A percentile compares a stretch with the other conserved stretches of the same genome.
These are phyloP conservation scores for Pichia manshurica DNA, from an alignment of 805 yeast species.

Conservation along the genomic window DNA sequence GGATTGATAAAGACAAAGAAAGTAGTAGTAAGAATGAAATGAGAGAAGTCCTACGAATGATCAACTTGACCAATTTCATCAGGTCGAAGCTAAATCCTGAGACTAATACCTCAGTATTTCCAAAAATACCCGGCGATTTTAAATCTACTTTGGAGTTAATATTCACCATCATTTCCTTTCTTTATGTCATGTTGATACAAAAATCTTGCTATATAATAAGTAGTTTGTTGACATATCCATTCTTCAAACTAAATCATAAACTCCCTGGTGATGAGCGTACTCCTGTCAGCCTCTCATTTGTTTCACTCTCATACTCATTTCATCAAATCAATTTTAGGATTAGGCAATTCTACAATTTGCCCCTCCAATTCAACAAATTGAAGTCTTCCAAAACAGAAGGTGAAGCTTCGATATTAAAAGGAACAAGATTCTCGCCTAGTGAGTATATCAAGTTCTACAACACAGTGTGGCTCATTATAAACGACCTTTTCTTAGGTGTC, in stretches of 20 bases:
- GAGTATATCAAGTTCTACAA: slow-evolving; percentile 78
- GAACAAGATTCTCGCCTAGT: slow-evolving; percentile 36
- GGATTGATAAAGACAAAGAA: slow-evolving; percentile 7
- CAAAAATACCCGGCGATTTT: not conserved
- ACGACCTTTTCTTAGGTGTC: slow-evolving; percentile 75
- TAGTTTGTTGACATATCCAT: slow-evolving; percentile 15
- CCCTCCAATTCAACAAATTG: slow-evolving; percentile 66
- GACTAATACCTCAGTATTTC: not conserved
- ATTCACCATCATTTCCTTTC: slow-evolving; percentile 2
- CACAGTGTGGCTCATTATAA: slow-evolving; percentile 78
- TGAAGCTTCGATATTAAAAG: slow-evolving; percentile 35
- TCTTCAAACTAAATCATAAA: slow-evolving; percentile 6
- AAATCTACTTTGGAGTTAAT: not conserved
- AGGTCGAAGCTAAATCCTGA: slow-evolving; percentile 18
- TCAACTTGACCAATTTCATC: slow-evolving; percentile 28
- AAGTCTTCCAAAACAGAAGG: slow-evolving; percentile 33
- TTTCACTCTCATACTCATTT: slow-evolving; percentile 35
- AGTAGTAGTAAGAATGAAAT: slow-evolving; percentile 15
- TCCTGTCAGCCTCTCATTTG: slow-evolving; percentile 8
- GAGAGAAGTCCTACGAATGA: slow-evolving; percentile 25
- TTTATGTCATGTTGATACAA: slow-evolving; percentile 9
- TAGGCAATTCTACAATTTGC: slow-evolving; percentile 72
- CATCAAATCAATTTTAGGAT: slow-evolving; percentile 75
- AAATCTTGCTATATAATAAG: slow-evolving; percentile 11
- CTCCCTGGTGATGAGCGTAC: not conserved